Percentiles rank a stretch among this genome's conserved stretches.
phyloP scores from a whole-genome alignment of 2,329 filamentous ascomycete species.

The Parascedosporium putredinis region DNA sequence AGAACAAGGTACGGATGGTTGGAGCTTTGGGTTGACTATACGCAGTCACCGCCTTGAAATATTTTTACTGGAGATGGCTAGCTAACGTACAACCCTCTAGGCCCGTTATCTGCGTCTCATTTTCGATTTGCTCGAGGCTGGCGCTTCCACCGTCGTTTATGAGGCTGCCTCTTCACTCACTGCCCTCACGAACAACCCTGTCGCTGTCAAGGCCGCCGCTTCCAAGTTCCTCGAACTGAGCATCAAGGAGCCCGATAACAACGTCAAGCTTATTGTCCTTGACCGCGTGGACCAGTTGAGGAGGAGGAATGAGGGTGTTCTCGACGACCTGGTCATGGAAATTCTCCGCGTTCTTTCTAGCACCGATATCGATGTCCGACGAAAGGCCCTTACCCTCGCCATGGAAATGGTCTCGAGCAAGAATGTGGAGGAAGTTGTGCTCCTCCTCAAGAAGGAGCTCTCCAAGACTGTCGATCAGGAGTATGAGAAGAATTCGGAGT shows the following conservation, averaged over 20 bases:
- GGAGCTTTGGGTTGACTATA: too few relatives aligned
- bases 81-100: constrained; percentile 30
- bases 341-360: constrained; percentile 90
- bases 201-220: constrained; percentile 93
- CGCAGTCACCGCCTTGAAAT: too few relatives aligned
- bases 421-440: constrained; percentile 94
- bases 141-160: constrained; percentile 89
- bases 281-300: constrained; percentile 85
- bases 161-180: constrained; percentile 94
- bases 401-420: constrained; percentile 98
- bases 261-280: constrained; percentile 95
- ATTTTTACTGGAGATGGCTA: not conserved
- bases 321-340: constrained; percentile 95
- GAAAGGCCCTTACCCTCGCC: constrained; percentile 81
- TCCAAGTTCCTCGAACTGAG: constrained; percentile 93
- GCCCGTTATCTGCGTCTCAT: constrained; percentile 88
- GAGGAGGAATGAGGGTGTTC: constrained; percentile 77
- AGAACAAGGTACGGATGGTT: constrained; percentile 65
- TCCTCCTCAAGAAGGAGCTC: constrained; percentile 93
- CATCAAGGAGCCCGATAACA: constrained; percentile 97
- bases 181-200: constrained; percentile 87
- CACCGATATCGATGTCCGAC: constrained; percentile 89
- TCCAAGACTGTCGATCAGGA: constrained; percentile 97
- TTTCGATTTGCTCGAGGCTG: constrained; percentile 90
- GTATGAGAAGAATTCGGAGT: constrained; percentile 96